Evolutionary conservation across 768 basidiomycete species (phyloP), one percentile per base, ranked within the genome.

Genomic region (Suillus subaureus): DNA sequence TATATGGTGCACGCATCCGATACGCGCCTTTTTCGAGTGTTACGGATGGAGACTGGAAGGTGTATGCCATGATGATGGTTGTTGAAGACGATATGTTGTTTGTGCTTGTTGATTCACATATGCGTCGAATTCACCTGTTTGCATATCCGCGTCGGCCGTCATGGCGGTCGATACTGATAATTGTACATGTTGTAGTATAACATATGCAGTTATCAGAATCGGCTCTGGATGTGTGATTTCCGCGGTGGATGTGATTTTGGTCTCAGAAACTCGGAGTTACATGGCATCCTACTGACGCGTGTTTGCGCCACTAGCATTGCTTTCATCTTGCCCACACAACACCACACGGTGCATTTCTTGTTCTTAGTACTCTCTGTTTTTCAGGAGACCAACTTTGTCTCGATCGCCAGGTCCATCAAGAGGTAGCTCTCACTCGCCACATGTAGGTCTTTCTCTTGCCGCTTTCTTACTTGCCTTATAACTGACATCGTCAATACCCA

Each of bases 21-120:
- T 91, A 88, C 45, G 82, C 75, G 37, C 91, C 89, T 71, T 85
- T 87, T 74, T 92, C 90, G 65, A 87, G 76, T 7, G 84, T 81
- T 23, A 90, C 77, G 0, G 91, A 89, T 39, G 90, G 89, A 5
- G 90, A 92, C 52, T 76, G 75, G 66, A 76, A 33, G 3, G 63
- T 68, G 64, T 75, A 65, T 39, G 58, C 64, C 42, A 21, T 33
- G n/a, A n/a, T n/a, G n/a, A n/a, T n/a, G 33, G 33, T 33, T 33
- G 33, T 33, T 33, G 8, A 18, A 43, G 42, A 35, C 35, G 35
- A 43, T 15, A 18, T 18, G 42, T 43, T 43, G 18, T 43, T 43
- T 43, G 18, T 43, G 18, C 3, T 43, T 43, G 42, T 43, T 43
- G 42, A 43, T 35, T 35, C 9, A 35, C 35, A 35, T 35, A 8